Percentiles rank a stretch among this genome's conserved stretches.
These are phyloP conservation scores for Anisodus acutangulus DNA, from an alignment of 257 asterid species.

Conservation along the genomic window DNA sequence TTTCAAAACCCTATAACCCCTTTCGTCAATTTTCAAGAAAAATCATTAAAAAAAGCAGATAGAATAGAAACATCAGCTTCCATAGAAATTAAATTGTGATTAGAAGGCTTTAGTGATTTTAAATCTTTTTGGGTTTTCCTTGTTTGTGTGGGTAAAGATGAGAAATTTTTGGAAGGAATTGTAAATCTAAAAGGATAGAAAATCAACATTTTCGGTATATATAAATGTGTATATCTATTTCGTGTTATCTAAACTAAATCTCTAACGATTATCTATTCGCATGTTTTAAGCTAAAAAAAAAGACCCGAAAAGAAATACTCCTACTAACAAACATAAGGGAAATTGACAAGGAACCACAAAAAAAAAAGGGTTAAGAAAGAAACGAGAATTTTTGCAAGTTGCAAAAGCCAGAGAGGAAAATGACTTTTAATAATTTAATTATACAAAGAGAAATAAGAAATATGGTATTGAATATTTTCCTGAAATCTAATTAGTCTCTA, in stretches of 20 bases:
- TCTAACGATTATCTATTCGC: neutral
- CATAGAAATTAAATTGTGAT: neutral
- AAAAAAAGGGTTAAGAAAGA: neutral
- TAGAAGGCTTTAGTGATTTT: neutral
- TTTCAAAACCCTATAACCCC: slow-evolving; percentile 28
- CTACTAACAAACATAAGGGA: neutral
- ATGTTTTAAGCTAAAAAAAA: neutral
- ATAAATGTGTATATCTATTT: neutral
- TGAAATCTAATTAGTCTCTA: neutral
- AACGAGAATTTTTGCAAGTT: neutral
- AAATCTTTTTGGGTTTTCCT: neutral
- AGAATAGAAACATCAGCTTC: slow-evolving; percentile 32
- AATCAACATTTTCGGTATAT: slow-evolving; percentile 19
- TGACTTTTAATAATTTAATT: neutral
- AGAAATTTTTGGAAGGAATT: neutral
- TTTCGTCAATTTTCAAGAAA: neutral
- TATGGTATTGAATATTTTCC: neutral
- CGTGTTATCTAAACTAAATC: neutral
- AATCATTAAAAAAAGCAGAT: neutral
- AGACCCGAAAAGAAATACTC: neutral
- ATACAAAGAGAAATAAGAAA: neutral
- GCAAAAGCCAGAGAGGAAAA: neutral
- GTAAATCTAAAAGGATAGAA: neutral
- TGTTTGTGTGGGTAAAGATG: neutral
- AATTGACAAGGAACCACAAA: neutral